These are phyloP conservation scores for Picea sitchensis DNA, from an alignment of 75 land plant genomes.

Conservation along the genomic window DNA sequence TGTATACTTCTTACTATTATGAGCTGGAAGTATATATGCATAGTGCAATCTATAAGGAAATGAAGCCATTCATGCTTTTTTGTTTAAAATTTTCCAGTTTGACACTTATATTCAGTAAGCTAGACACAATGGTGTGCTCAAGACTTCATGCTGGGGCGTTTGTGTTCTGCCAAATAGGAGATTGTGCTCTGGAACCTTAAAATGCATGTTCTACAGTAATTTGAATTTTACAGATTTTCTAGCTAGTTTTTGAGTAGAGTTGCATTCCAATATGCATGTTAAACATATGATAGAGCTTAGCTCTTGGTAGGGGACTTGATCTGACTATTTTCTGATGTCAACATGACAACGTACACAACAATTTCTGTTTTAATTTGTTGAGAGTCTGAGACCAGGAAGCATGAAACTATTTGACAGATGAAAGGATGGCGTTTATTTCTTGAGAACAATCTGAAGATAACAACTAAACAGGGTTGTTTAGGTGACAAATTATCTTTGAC, in stretches of 20 bases:
- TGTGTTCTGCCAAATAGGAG: not conserved
- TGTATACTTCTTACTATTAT: not conserved
- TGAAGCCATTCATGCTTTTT: not conserved
- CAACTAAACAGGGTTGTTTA: not conserved
- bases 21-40: constrained; percentile 1
- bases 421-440: not conserved
- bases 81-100: not conserved
- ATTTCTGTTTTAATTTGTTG: not conserved
- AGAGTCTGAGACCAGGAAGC: not conserved
- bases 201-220: not conserved
- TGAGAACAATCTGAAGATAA: not conserved
- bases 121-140: not conserved
- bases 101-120: not conserved
- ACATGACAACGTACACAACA: not conserved
- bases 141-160: not conserved
- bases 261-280: not conserved
- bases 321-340: not conserved
- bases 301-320: not conserved
- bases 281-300: not conserved
- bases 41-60: not conserved
- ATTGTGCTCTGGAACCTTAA: not conserved
- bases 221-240: not conserved
- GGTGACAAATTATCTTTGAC: not conserved
- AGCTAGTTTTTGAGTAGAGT: not conserved
- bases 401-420: not conserved